These are phyloP conservation scores for Calonectria pteridis DNA, from an alignment of 2,329 filamentous ascomycete genomes.

Conservation along the genomic window DNA sequence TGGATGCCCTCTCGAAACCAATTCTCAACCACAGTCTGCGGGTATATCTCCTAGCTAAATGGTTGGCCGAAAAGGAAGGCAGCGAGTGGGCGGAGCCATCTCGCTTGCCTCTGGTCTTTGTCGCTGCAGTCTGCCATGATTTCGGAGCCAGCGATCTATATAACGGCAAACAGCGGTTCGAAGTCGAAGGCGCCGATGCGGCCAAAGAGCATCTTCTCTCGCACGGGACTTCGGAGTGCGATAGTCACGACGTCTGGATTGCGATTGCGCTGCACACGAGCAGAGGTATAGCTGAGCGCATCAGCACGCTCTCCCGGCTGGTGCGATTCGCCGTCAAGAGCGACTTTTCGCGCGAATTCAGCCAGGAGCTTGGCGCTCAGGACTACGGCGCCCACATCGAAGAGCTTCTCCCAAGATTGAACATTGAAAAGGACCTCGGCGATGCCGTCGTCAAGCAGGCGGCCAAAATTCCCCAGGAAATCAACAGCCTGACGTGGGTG, in stretches of 20 bases:
- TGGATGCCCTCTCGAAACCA: constrained; percentile 36
- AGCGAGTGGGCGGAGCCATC: constrained; percentile 20
- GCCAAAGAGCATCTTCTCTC: constrained; percentile 46
- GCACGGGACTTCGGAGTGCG: constrained; percentile 40
- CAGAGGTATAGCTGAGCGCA: constrained; percentile 52
- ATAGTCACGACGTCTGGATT: constrained; percentile 49
- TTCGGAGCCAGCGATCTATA: constrained; percentile 47
- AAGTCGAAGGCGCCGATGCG: constrained; percentile 49
- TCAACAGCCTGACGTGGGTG: constrained; percentile 43
- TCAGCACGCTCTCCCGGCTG: constrained; percentile 48
- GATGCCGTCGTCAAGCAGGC: constrained; percentile 47
- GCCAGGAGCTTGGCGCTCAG: constrained; percentile 14
- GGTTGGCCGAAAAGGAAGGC: constrained; percentile 38
- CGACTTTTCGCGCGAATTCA: constrained; percentile 46
- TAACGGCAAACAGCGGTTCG: constrained; percentile 51
- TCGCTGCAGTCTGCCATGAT: constrained; percentile 52
- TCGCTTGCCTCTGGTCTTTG: constrained; percentile 46
- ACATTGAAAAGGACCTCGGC: constrained; percentile 41
- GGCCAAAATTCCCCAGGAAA: constrained; percentile 28
- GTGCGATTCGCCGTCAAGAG: constrained; percentile 48
- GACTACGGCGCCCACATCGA: constrained; percentile 37
- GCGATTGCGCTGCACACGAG: constrained; percentile 52
- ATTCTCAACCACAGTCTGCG: constrained; percentile 49
- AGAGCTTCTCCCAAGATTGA: constrained; percentile 40
- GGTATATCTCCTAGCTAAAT: constrained; percentile 43